Evolutionary conservation across 2,329 filamentous ascomycete species (phyloP).

Genomic region (Colletotrichum plurivorum): DNA sequence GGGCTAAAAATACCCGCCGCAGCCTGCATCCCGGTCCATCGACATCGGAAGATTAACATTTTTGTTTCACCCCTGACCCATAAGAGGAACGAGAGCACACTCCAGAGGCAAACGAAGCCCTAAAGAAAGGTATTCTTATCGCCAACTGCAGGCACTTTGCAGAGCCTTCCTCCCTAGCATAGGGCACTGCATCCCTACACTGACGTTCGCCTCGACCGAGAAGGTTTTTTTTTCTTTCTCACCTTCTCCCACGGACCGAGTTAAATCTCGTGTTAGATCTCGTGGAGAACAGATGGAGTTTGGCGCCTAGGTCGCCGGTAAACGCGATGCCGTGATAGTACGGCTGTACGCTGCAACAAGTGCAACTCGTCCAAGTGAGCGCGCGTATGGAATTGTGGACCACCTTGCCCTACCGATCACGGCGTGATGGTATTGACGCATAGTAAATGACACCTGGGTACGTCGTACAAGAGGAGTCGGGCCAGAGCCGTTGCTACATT

Average conservation of each 20-base stretch:
- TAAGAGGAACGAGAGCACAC: constrained; percentile 35
- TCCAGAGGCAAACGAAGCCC: neutral
- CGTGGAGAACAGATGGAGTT: constrained; percentile 18
- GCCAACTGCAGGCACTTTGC: neutral
- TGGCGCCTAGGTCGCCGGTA: constrained; percentile 20
- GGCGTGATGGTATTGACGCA: neutral
- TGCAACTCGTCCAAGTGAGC: no score
- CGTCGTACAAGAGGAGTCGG: neutral
- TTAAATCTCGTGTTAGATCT: constrained; percentile 26
- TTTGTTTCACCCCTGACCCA: constrained; percentile 39
- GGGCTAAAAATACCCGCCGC: constrained; percentile 40
- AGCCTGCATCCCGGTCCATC: constrained; percentile 38
- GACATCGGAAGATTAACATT: constrained; percentile 41
- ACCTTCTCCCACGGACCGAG: neutral
- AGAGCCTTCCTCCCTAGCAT: neutral
- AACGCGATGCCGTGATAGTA: neutral
- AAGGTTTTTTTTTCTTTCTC: neutral
- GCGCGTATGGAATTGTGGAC: no score
- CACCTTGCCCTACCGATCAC: no score
- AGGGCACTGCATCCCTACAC: neutral
- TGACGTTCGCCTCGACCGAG: neutral
- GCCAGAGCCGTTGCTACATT: neutral
- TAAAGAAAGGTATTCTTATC: no score
- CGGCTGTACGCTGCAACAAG: neutral
- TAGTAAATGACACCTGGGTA: neutral